Conservation (phyloP, 768 basidiomycete genomes). For the Podaxis sp. region DNA sequence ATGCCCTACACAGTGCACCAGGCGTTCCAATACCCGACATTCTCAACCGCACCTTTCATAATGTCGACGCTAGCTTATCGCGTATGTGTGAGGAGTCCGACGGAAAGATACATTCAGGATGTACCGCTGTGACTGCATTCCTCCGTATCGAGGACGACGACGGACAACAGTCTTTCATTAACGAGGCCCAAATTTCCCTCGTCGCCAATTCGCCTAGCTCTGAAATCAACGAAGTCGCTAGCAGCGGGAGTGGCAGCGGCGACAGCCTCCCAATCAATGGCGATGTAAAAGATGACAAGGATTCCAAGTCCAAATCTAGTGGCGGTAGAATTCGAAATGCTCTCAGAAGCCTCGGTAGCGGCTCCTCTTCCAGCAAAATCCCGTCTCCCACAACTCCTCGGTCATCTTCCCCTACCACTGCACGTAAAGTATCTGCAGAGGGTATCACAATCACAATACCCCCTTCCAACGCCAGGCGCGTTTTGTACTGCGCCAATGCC, state of each 20-base stretch:
- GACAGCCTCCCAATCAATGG: conserved; percentile 38
- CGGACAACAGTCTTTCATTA: conserved; percentile 70
- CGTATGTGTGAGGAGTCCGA: conserved; percentile 83
- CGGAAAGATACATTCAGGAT: conserved; percentile 94
- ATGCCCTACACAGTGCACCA: conserved; percentile 63
- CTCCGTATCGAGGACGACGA: conserved; percentile 85
- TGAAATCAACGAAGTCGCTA: conserved; percentile 28
- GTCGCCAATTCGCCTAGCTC: conserved; percentile 36
- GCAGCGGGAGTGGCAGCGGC: conserved; percentile 41
- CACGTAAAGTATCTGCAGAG: conserved; percentile 30
- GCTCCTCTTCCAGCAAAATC: conserved; percentile 29
- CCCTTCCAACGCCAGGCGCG: conserved; percentile 57
- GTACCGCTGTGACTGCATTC: conserved; percentile 96
- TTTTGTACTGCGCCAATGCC: conserved; percentile 94
- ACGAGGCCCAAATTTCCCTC: conserved; percentile 29
- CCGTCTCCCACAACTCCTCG: conserved; percentile 34
- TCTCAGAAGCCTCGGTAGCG: conserved; percentile 49
- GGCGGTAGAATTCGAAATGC: conserved; percentile 56
- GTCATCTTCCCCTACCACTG: conserved; percentile 32
- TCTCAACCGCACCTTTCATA: conserved; percentile 92
- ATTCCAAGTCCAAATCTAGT: conserved; percentile 38
- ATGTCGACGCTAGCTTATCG: conserved; percentile 83
- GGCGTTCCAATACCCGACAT: conserved; percentile 74
- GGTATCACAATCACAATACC: conserved; percentile 39
- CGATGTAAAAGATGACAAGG: conserved; percentile 35